Evolutionary conservation across 352 stramenopile species (phyloP), one percentile per base, ranked within the genome.

Genomic region (Elongisporangium undulatum): DNA sequence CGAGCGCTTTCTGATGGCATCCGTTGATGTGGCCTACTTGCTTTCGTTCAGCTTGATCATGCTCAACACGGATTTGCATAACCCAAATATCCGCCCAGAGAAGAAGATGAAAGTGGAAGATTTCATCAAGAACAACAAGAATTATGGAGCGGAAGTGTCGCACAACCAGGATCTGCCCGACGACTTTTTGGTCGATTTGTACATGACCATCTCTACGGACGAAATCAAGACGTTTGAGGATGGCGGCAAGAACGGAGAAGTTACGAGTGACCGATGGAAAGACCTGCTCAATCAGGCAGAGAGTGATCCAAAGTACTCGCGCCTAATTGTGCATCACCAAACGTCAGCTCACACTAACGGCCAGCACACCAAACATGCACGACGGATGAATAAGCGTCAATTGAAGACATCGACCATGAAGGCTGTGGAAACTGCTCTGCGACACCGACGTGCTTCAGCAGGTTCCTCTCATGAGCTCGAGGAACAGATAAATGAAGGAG

Each of bases 21-120:
- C 86, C 2, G 65, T 86, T 4, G 89, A 97, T 49, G 88, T 97
- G n/a, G 85, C 89, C 3, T 97, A 96, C 67, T 59, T 97, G 55
- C 67, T 97, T 1, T 94, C 80, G 13, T 97, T 97, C 64, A 94
- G 82, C 53, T 61, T 96, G 55, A 96, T 96, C 59, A 95, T 96
- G 85, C 73, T 95, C 5, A 95, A 95, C 58, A 93, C 86, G 22
- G 88, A 96, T 69, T 56, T 94, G 8, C 86, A 95, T 62, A 95
- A 96, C 61, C 59, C 82, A 16, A 96, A 95, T 53, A 94, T 96
- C 53, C 73, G 77, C 5, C 59, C 67, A 0, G 86, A 96, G 51
- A 90, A 90, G 61, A 94, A 94, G 53, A 97, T 96, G 89, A 89
- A 85, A 48, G 61, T 91, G 20, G 61, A 77, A 15, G 86, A 92